phyloP scores from a whole-genome alignment of 2,329 filamentous ascomycete species.

The Diaporthe australafricana region DNA sequence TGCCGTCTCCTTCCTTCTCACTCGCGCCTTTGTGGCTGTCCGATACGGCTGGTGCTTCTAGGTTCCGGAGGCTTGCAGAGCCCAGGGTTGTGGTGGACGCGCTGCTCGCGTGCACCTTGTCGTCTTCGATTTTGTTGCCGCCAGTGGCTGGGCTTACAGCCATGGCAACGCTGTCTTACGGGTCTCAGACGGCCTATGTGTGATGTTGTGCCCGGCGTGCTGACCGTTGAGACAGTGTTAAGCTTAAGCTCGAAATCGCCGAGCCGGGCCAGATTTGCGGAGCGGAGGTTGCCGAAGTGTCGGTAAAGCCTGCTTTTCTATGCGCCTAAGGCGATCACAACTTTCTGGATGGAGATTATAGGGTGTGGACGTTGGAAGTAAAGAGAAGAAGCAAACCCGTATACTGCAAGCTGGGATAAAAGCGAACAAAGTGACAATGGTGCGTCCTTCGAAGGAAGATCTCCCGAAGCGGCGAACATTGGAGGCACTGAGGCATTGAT shows the following conservation, averaged over 20 bases:
- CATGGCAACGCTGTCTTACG: neutral
- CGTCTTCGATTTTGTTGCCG: slow-evolving; percentile 5
- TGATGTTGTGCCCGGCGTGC: neutral
- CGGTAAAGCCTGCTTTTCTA: slow-evolving; percentile 9
- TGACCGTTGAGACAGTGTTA: slow-evolving; percentile 7
- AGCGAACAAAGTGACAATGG: slow-evolving; percentile 1
- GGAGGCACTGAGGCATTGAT: slow-evolving; percentile 16
- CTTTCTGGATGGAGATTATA: neutral
- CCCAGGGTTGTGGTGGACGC: slow-evolving; percentile 13
- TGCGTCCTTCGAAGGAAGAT: neutral
- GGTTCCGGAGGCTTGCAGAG: neutral
- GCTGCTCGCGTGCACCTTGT: slow-evolving; percentile 10
- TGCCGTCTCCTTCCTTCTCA: neutral
- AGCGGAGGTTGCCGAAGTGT: slow-evolving; percentile 15
- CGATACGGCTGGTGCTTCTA: neutral
- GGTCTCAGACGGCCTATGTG: neutral
- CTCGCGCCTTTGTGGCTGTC: neutral
- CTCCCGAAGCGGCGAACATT: neutral
- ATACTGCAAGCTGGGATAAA: neutral
- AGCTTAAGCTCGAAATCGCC: slow-evolving; percentile 5
- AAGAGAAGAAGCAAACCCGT: neutral
- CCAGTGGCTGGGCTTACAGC: neutral
- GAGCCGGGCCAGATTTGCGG: neutral
- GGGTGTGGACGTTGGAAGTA: neutral
- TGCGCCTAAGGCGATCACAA: neutral